These are phyloP conservation scores for Podosphaera fusca DNA, from an alignment of 2,329 filamentous ascomycete genomes.

Conservation along the genomic window DNA sequence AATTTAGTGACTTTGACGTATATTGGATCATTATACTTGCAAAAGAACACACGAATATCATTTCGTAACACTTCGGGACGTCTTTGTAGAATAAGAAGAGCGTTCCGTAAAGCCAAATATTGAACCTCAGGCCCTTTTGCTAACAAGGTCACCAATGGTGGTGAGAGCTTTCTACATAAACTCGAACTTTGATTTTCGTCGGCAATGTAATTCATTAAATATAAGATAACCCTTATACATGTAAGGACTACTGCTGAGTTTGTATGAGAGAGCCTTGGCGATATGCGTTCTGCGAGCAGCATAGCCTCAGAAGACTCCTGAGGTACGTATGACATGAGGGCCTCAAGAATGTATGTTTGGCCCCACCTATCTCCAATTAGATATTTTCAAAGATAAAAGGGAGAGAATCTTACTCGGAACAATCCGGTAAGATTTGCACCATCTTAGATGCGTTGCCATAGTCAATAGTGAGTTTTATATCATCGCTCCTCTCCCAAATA, in stretches of 20 bases:
- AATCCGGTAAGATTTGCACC: conserved; percentile 86
- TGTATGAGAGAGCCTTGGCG: conserved; percentile 85
- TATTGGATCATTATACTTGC: conserved; percentile 99
- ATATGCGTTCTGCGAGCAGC: conserved; percentile 75
- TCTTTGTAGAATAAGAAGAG: conserved; percentile 76
- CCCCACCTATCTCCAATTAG: conserved; percentile 47
- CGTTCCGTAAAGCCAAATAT: conserved; percentile 83
- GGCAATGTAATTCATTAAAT: conserved; percentile 95
- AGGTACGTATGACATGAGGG: conserved; percentile 91
- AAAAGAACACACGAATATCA: conserved; percentile 97
- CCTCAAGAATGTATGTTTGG: conserved; percentile 94
- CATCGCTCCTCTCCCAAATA: conserved; percentile 94
- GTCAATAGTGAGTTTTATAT: conserved; percentile 94
- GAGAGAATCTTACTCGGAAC: conserved; percentile 54
- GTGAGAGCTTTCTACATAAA: conserved; percentile 79
- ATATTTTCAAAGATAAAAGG: neutral
- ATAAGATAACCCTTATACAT: conserved; percentile 86
- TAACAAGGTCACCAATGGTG: conserved; percentile 77
- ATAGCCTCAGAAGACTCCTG: conserved; percentile 75
- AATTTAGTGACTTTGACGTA: conserved; percentile 99
- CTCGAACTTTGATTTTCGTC: conserved; percentile 73
- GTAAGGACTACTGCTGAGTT: conserved; percentile 94
- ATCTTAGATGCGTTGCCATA: conserved; percentile 96
- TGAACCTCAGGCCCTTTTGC: conserved; percentile 98
- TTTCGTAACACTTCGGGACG: conserved; percentile 83